Conservation (phyloP, 1,139 yeast species). For the Eremothecium gossypii region DNA sequence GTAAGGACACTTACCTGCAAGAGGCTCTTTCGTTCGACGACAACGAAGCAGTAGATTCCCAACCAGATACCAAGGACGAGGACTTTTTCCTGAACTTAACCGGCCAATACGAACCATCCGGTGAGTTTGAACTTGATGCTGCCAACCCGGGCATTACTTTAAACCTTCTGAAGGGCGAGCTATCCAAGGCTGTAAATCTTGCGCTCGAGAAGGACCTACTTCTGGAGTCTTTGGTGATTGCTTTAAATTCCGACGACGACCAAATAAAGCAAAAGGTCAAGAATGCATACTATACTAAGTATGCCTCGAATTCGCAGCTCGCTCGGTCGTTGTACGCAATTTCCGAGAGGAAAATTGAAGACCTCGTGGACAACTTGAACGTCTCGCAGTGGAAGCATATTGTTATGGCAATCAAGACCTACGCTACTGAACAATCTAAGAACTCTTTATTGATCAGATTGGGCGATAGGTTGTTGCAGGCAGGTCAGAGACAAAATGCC, state of each 20-base stretch:
- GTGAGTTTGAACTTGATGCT: slow-evolving; percentile 36
- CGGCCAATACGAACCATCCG: slow-evolving; percentile 33
- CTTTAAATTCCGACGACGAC: slow-evolving; percentile 58
- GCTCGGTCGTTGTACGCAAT: slow-evolving; percentile 68
- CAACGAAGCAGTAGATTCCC: slow-evolving; percentile 24
- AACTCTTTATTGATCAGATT: slow-evolving; percentile 50
- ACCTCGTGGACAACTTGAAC: slow-evolving; percentile 70
- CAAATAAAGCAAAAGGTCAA: slow-evolving; percentile 56
- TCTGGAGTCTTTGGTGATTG: slow-evolving; percentile 73
- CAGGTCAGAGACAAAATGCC: slow-evolving; percentile 59
- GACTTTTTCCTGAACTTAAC: slow-evolving; percentile 32
- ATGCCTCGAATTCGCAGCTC: slow-evolving; percentile 42
- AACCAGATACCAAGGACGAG: slow-evolving; percentile 10
- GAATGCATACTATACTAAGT: slow-evolving; percentile 56
- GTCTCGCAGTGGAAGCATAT: slow-evolving; percentile 76
- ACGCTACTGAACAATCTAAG: slow-evolving; percentile 34
- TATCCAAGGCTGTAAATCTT: slow-evolving; percentile 56
- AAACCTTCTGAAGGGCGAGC: slow-evolving; percentile 54
- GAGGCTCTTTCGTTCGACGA: slow-evolving; percentile 32
- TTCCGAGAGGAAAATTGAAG: slow-evolving; percentile 52
- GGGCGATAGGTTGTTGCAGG: slow-evolving; percentile 59
- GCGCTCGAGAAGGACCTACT: slow-evolving; percentile 58
- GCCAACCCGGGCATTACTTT: slow-evolving; percentile 39
- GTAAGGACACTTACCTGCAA: slow-evolving; percentile 35
- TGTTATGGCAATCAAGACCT: slow-evolving; percentile 60